Base-by-base conservation (phyloP, 2,329 filamentous ascomycete species). In the Diaporthe sp. region DNA sequence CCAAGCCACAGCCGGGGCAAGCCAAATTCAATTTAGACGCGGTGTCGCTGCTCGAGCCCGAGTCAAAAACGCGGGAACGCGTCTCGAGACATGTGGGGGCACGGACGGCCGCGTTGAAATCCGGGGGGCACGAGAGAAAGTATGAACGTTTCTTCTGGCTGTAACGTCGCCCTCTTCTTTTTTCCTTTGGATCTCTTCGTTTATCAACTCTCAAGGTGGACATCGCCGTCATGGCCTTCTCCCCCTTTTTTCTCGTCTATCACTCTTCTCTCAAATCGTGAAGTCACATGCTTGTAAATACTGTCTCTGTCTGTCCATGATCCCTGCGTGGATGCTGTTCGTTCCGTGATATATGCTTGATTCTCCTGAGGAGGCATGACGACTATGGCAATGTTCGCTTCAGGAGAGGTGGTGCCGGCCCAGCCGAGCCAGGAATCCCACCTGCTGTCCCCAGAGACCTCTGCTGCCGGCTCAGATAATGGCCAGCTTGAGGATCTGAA, bases 41-140 rank as follows among this genome's bases (percentile, higher is more conserved):
- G 65, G 65, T 69, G 49, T 42, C 49, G 46, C 65, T 55, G 65
- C 31, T 42, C 28, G 10, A 22, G 10, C 6, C 7, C 44, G 31
- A 68, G 58, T 61, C 19, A 68, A 68, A 67, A 51, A 51, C 65
- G 65, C 65, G 65, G 46, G 31, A 53, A 69, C 65, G 65, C 65
- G 65, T 69, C 65, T 69, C 34, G 42, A 69, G 65, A 69, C 34
- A 55, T 68, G 65, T 25, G 46, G 39, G 65, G 46, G 65, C 65
- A 68, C 46, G 65, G 65, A 68, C 65, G 65, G 65, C 49, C 49
- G 46, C 49, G 65, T 55, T 46, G 65, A 42, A 49, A 49, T 49
- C 17, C 28, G 39, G 42, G 65, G 31, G 22, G 31, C 31, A 22
- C 12, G 15, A 31, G 25, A 49, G 39, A 51, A 15, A 37, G 39